A percentile compares a stretch with the other conserved stretches of the same genome.
Conservation (phyloP, 148 eudicot genomes). For the Fagopyrum homotropicum region DNA sequence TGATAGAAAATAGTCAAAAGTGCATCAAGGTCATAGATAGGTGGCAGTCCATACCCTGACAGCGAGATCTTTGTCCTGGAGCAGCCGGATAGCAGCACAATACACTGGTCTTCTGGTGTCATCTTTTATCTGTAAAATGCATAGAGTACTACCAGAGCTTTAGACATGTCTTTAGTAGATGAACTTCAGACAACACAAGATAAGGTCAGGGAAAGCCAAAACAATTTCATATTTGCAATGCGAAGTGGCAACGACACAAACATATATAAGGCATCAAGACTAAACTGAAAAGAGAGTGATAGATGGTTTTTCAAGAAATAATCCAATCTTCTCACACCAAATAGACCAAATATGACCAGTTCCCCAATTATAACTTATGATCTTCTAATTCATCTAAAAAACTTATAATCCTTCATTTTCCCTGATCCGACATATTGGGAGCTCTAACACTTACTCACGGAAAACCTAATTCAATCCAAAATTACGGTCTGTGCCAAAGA, state of each 20-base stretch:
- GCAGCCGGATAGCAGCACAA: constrained; percentile 83
- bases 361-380: background rate
- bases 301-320: background rate
- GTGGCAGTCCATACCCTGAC: constrained; percentile 57
- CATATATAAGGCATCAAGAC: background rate
- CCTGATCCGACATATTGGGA: background rate
- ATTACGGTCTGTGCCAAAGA: background rate
- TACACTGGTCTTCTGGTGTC: constrained; percentile 86
- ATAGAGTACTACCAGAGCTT: background rate
- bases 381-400: background rate
- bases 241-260: background rate
- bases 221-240: background rate
- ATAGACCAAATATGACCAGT: background rate
- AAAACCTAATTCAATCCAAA: background rate
- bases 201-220: constrained; percentile 9
- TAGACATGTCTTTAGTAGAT: background rate
- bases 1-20: background rate
- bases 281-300: background rate
- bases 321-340: background rate
- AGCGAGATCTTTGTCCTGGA: constrained; percentile 86
- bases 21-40: background rate
- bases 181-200: constrained; percentile 6
- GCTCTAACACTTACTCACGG: background rate
- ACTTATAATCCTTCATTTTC: background rate
- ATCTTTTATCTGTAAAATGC: constrained; percentile 59